Evolutionary conservation across 1,284 basidiomycete species (phyloP).

Genomic region (Trichosporon sp.): DNA sequence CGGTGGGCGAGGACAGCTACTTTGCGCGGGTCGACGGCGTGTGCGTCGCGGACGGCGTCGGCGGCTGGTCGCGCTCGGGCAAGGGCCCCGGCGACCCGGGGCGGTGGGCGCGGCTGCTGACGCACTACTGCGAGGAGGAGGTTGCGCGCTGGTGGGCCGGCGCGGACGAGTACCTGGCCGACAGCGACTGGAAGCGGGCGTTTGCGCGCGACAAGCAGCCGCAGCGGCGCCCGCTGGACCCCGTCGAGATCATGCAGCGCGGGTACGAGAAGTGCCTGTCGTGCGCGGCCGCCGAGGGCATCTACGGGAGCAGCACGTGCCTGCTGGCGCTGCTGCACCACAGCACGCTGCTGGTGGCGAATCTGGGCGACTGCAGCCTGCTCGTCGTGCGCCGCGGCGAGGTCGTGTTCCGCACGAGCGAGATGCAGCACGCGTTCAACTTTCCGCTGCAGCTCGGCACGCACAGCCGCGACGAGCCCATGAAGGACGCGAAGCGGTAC

Average conservation of each 20-base stretch:
- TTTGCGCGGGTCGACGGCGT: slow-evolving; percentile 44
- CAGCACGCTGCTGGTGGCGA: slow-evolving; percentile 79
- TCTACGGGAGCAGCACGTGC: slow-evolving; percentile 57
- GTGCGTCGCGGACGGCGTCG: slow-evolving; percentile 51
- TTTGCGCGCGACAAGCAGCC: background rate
- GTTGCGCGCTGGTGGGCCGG: slow-evolving; percentile 42
- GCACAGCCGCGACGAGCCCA: slow-evolving; percentile 63
- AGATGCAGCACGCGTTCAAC: slow-evolving; percentile 96
- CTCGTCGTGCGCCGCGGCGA: slow-evolving; percentile 74
- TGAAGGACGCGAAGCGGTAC: slow-evolving; percentile 65
- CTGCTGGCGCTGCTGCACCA: slow-evolving; percentile 58
- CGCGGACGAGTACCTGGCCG: slow-evolving; percentile 31
- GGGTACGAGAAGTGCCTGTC: slow-evolving; percentile 56
- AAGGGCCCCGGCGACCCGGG: slow-evolving; percentile 44
- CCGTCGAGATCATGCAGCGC: slow-evolving; percentile 57
- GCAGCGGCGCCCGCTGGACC: slow-evolving; percentile 47
- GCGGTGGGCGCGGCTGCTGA: slow-evolving; percentile 43
- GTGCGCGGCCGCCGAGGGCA: slow-evolving; percentile 52
- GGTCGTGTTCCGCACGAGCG: slow-evolving; percentile 79
- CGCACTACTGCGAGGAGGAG: slow-evolving; percentile 47
- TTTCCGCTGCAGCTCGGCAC: slow-evolving; percentile 78
- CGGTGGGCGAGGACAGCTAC: slow-evolving; percentile 50
- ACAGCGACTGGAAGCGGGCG: slow-evolving; percentile 19
- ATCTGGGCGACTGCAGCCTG: slow-evolving; percentile 86
- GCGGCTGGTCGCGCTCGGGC: slow-evolving; percentile 44